Base-by-base conservation (phyloP, 495 filamentous ascomycete genomes). In the Annulohypoxylon stygium region DNA sequence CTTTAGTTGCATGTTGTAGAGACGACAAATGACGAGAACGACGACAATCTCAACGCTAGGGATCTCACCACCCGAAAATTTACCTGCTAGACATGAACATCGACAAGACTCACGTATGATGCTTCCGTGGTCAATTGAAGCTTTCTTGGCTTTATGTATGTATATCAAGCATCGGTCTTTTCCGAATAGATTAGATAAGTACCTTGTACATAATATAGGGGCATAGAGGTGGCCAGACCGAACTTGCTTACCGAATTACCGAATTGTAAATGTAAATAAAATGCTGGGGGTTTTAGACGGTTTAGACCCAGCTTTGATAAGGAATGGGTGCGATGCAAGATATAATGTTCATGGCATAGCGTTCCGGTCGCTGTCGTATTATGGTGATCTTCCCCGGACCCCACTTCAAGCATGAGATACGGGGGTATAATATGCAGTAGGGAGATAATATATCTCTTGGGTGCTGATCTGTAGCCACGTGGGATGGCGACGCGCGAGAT, bases 331-430 rank as follows among this genome's bases (percentile, higher is more conserved):
- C 25, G 23, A 54, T 57, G 20, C 30, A 20, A 10, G 20, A 57
- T 18, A 37, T 37, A 58, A 58, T 69, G 23, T 48, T 14, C 43
- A n/a, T 47, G 14, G 30, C 25, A 9, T 34, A 26, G 30, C 41
- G 59, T 61, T 33, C 39, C 20, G 12, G 25, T 60, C 14, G 12
- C 43, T 36, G 62, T 41, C 3, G 50, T 12, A 45, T 47, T 26
- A 60, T 57, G 58, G 20, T 26, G 51, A 69, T 63, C 39, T 69
- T 62, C 67, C 67, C 59, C 57, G 26, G 67, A 63, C 59, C 51
- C 67, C 67, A 58, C 67, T 33, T 51, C 14, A 57, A 58, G 16
- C 37, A 33, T 10, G 20, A 69, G 50, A 69, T 55, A 55, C 12
- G 58, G 59, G 53, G 48, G 48, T 37, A 34, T 25, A 18, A 4